Percentiles rank a stretch among this genome's conserved stretches.
phyloP scores from a whole-genome alignment of 1,284 basidiomycete species.

The Malassezia japonica region DNA sequence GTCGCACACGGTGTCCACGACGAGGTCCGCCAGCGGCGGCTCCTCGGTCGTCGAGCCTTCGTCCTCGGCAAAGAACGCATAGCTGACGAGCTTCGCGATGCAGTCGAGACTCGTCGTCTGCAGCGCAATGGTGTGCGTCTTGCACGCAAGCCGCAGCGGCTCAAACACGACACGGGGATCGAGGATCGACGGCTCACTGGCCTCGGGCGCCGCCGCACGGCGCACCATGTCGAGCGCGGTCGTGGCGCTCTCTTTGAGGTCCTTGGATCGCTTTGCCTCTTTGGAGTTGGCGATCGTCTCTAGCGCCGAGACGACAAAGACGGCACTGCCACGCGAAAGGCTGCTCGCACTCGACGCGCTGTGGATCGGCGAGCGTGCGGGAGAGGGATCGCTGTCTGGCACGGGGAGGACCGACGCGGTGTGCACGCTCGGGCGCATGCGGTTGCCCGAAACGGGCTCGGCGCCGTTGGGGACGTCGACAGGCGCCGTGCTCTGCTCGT shows the following conservation, averaged over 20 bases:
- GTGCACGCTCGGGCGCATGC: too few species aligned
- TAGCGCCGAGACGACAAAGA: slow-evolving; percentile 45
- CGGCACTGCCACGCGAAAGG: slow-evolving; percentile 34
- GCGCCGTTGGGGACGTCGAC: too few species aligned
- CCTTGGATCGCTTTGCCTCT: slow-evolving; percentile 41
- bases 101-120: slow-evolving; percentile 43
- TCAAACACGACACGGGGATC: slow-evolving; percentile 46
- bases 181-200: slow-evolving; percentile 15
- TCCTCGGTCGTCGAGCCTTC: slow-evolving; percentile 14
- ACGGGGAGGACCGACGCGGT: too few species aligned
- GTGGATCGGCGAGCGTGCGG: slow-evolving; percentile 26
- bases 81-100: slow-evolving; percentile 46
- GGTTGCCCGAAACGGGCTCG: too few species aligned
- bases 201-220: slow-evolving; percentile 19
- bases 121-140: slow-evolving; percentile 34
- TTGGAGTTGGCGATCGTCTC: slow-evolving; percentile 34
- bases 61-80: slow-evolving; percentile 46
- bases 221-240: slow-evolving; percentile 44
- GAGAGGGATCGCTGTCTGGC: too few species aligned
- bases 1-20: slow-evolving; percentile 46
- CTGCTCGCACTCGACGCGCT: slow-evolving; percentile 30
- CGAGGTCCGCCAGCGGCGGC: slow-evolving; percentile 37
- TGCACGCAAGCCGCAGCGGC: slow-evolving; percentile 42
- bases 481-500: too few species aligned
- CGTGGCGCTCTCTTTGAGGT: slow-evolving; percentile 32